Evolutionary conservation across 805 yeast genomes (phyloP).

Genomic region (Torulaspora franciscae): DNA sequence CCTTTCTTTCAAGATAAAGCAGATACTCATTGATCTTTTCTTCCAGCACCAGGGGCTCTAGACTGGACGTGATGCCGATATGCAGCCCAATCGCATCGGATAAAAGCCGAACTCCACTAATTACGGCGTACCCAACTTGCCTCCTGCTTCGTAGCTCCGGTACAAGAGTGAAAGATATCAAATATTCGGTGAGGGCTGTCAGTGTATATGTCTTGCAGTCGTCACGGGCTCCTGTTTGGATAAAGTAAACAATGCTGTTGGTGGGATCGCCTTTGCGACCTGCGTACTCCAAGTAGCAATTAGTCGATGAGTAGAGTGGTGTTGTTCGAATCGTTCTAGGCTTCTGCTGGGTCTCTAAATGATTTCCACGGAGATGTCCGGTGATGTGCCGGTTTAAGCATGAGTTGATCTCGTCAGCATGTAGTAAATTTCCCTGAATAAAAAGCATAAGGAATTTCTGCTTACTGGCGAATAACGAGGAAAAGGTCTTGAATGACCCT

Average conservation of each 20-base stretch:
- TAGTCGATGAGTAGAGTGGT: constrained; percentile 36
- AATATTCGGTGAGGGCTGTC: constrained; percentile 44
- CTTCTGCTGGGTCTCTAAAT: background rate
- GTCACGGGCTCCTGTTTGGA: constrained; percentile 51
- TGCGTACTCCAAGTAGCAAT: constrained; percentile 33
- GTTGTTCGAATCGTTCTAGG: constrained; percentile 30
- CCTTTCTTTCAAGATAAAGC: constrained; percentile 37
- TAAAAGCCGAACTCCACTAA: constrained; percentile 51
- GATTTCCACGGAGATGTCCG: constrained; percentile 22
- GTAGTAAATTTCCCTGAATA: constrained; percentile 46
- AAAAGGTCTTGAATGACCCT: constrained; percentile 34
- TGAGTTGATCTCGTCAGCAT: constrained; percentile 25
- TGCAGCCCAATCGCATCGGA: constrained; percentile 55
- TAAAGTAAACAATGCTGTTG: constrained; percentile 47
- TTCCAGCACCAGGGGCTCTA: constrained; percentile 40
- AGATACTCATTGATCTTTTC: constrained; percentile 47
- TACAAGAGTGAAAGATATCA: constrained; percentile 42
- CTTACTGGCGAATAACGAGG: constrained; percentile 26
- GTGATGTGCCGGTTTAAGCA: constrained; percentile 28
- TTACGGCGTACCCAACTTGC: constrained; percentile 58
- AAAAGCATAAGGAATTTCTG: constrained; percentile 40
- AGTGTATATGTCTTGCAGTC: constrained; percentile 37
- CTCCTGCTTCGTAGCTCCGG: constrained; percentile 49
- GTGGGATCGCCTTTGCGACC: constrained; percentile 47
- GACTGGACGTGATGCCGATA: constrained; percentile 52